phyloP scores from a whole-genome alignment of 345 rosid genomes.

The Eutrema yunnanense region DNA sequence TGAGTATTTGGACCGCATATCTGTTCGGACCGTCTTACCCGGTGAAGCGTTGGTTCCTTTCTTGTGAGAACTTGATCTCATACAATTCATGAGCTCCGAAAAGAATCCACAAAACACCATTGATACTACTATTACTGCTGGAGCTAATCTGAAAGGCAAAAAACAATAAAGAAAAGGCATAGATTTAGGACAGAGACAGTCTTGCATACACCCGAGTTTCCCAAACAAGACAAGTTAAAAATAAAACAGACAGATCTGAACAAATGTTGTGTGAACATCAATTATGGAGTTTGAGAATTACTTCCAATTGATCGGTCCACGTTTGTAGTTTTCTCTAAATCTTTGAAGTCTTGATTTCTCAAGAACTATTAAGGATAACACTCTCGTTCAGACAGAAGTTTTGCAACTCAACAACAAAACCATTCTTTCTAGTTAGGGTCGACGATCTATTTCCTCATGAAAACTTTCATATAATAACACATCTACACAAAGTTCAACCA shows the following conservation, averaged over 20 bases:
- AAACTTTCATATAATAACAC: too few relatives aligned
- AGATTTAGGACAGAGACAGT: not conserved
- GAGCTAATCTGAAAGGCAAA: not conserved
- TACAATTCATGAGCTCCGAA: not conserved
- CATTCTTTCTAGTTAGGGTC: too few relatives aligned
- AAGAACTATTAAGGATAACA: too few relatives aligned
- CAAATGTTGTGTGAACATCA: not conserved
- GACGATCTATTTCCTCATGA: too few relatives aligned
- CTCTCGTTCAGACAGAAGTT: too few relatives aligned
- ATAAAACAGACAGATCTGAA: not conserved
- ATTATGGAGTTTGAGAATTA: not conserved
- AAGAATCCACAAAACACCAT: conserved; percentile 15
- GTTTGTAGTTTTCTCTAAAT: not conserved
- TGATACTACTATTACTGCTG: not conserved
- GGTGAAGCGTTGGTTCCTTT: not conserved
- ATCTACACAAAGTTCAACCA: too few relatives aligned
- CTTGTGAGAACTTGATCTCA: not conserved
- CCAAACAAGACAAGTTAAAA: not conserved
- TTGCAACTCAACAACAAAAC: too few relatives aligned
- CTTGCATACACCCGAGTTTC: not conserved
- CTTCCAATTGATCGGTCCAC: not conserved
- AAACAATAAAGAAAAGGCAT: not conserved
- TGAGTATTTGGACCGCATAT: conserved; percentile 18
- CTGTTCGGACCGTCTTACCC: not conserved
- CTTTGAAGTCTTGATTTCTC: not conserved